Evolutionary conservation across 176 grass and related monocot species (phyloP), one percentile per base, ranked within the genome.

Genomic region (Musa beccarii): DNA sequence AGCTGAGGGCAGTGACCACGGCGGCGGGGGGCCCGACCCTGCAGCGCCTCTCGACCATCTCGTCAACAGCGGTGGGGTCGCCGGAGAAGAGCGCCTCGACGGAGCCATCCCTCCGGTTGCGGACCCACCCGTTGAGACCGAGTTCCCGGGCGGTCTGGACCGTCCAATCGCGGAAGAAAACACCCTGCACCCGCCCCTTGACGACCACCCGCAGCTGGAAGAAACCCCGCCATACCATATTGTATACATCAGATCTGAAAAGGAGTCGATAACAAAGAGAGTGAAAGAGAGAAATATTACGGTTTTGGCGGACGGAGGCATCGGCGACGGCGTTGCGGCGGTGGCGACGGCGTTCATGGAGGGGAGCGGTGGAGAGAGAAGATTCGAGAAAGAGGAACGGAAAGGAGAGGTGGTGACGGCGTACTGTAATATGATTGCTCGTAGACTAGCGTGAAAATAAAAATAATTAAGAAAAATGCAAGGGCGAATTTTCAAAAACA

Each of bases 71-170:
- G 12, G 70, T 15, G 29, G 89, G 75, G 9, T 89, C 83, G 0
- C 92, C 89, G 2, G 87, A 96, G 81, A 96, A 85, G 51, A 96
- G 82, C 16, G 89, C 83, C 87, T 92, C 89, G 15, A 96, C 89
- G 74, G 87, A 81, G 25, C 92, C 89, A 69, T 92, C 92, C 49
- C 92, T 72, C 71, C 87, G 83, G 76, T 90, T 96, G 25, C 92
- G 87, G 68, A 96, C 92, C 92, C 87, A 96, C 0, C 92, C 89
- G 28, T 82, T 83, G 51, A 96, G 85, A 9, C 81, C 89, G 51
- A 96, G 87, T 22, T 90, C 82, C 52, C 81, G 83, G 21, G 89
- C 89, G 62, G 86, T 92, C 52, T 87, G 78, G 34, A 86, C 81
- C 11, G 92, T 92, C 89, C 89, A 96, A 72, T 90, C 89, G 52